These are phyloP conservation scores for Marasmius fiardii DNA, from an alignment of 1,284 basidiomycete genomes.

Conservation along the genomic window DNA sequence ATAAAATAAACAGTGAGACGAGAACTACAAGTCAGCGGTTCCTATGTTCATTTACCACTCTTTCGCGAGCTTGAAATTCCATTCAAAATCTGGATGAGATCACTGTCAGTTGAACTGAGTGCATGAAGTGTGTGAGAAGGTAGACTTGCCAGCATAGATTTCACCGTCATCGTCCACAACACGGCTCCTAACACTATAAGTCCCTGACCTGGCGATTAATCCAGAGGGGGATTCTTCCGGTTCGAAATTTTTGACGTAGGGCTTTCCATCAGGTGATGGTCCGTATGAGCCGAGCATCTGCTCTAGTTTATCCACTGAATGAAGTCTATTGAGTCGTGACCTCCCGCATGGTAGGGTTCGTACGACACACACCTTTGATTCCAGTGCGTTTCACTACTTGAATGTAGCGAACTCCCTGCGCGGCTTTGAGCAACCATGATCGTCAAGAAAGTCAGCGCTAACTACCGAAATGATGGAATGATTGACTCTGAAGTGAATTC, in stretches of 20 bases:
- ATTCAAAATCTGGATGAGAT: constrained; percentile 64
- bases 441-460: constrained; percentile 4
- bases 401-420: constrained; percentile 78
- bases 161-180: constrained; percentile 82
- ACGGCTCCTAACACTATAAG: constrained; percentile 74
- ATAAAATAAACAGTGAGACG: background rate
- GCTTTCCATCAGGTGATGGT: constrained; percentile 52
- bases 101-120: constrained; percentile 8
- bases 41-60: constrained; percentile 54
- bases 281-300: constrained; percentile 91
- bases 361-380: constrained; percentile 48
- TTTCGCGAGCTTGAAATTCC: constrained; percentile 79
- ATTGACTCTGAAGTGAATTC: constrained; percentile 79
- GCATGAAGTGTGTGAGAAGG: background rate
- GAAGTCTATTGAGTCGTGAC: constrained; percentile 11
- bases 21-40: constrained; percentile 5
- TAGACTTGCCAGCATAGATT: constrained; percentile 65
- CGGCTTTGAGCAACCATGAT: constrained; percentile 8
- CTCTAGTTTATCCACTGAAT: constrained; percentile 80
- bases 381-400: constrained; percentile 81
- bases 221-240: constrained; percentile 80
- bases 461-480: constrained; percentile 81
- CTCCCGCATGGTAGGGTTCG: background rate
- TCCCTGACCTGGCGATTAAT: constrained; percentile 75
- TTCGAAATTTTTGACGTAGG: constrained; percentile 71